These are phyloP conservation scores for Hibiscus syriacus DNA, from an alignment of 345 rosid species.

Conservation along the genomic window DNA sequence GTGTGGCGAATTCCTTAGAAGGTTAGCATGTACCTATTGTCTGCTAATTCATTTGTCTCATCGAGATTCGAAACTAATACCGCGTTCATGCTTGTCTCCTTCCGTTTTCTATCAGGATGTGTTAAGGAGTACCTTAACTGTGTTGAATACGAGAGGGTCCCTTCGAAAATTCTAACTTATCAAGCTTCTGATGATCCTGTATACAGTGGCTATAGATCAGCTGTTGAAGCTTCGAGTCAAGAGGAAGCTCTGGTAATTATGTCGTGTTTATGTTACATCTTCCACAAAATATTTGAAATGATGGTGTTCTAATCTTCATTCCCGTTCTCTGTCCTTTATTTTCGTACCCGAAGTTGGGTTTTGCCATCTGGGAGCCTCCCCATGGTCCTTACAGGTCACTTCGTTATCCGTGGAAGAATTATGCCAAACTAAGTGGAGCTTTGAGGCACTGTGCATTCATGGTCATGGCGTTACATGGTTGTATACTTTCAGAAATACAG, in stretches of 20 bases:
- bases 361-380: conserved; percentile 98
- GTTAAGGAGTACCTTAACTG: conserved; percentile 68
- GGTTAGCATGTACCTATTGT: conserved; percentile 29
- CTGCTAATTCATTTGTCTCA: neutral
- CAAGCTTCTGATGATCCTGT: conserved; percentile 88
- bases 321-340: neutral
- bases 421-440: conserved; percentile 82
- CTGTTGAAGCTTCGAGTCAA: conserved; percentile 80
- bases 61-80: neutral
- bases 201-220: conserved; percentile 83
- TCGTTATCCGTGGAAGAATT: conserved; percentile 85
- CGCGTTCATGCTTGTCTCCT: conserved; percentile 10
- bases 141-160: conserved; percentile 60
- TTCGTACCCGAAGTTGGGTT: conserved; percentile 49
- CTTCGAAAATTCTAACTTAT: conserved; percentile 81
- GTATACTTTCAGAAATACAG: conserved; percentile 95
- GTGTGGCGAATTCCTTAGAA: conserved; percentile 83
- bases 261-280: conserved; percentile 1
- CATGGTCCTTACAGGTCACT: conserved; percentile 80
- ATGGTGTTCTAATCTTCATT: conserved; percentile 6
- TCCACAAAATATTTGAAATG: neutral
- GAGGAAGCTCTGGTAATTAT: conserved; percentile 79
- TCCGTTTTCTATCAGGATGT: conserved; percentile 39
- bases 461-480: conserved; percentile 94
- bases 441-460: conserved; percentile 92